Percentiles rank a stretch among this genome's conserved stretches.
Evolutionary conservation across 2,329 filamentous ascomycete species (phyloP).

Genomic region (Dothistroma pini): DNA sequence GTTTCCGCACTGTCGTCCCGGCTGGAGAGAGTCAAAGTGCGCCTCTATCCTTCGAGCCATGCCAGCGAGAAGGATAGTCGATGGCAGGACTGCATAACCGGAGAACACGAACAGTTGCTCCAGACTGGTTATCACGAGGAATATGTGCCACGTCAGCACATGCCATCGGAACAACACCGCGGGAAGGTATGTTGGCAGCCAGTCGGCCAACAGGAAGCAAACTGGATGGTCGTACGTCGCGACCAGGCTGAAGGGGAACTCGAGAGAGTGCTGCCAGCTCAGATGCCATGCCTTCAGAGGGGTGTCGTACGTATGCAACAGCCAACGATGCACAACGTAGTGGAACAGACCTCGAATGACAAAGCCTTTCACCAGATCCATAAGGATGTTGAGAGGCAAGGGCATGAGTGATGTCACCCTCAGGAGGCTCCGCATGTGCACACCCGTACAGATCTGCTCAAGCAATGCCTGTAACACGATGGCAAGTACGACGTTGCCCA

Average conservation of each 20-base stretch:
- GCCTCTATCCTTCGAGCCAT: conserved; percentile 57
- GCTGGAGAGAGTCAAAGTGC: conserved; percentile 48
- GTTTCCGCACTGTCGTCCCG: conserved; percentile 37
- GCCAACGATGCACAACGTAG: conserved; percentile 67
- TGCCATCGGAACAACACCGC: conserved; percentile 64
- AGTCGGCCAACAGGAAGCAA: conserved; percentile 59
- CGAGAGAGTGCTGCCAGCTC: conserved; percentile 57
- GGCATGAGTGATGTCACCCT: conserved; percentile 54
- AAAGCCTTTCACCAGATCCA: conserved; percentile 53
- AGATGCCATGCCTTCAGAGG: conserved; percentile 42
- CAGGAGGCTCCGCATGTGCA: conserved; percentile 52
- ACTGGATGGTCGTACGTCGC: conserved; percentile 67
- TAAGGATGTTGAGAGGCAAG: conserved; percentile 59
- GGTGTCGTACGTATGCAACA: conserved; percentile 56
- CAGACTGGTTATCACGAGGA: conserved; percentile 58
- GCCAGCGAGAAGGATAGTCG: conserved; percentile 55
- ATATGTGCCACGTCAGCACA: conserved; percentile 66
- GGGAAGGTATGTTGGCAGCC: conserved; percentile 64
- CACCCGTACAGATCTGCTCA: conserved; percentile 53
- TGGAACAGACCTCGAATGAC: conserved; percentile 60
- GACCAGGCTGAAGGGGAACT: conserved; percentile 58
- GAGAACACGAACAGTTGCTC: conserved; percentile 66
- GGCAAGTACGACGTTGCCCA: conserved; percentile 54
- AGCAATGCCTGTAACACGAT: conserved; percentile 53
- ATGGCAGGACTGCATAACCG: conserved; percentile 61